Evolutionary conservation across 768 basidiomycete species (phyloP), one percentile per base, ranked within the genome.

Genomic region (Cubamyces sp.): DNA sequence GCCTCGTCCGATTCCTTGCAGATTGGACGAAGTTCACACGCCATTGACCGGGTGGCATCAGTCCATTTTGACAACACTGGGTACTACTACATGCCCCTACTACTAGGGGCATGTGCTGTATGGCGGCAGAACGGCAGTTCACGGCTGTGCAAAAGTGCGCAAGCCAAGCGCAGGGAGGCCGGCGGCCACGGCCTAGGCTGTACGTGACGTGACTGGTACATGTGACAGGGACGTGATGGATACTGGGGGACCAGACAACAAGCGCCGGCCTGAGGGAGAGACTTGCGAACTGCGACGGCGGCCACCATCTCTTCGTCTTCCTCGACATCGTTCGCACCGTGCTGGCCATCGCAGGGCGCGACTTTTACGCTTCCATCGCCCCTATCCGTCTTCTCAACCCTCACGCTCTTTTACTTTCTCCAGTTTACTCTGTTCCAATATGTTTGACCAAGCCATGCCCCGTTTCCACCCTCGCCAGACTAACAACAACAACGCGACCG

Each of bases 341-440:
- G 71, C 71, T 73, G 71, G 70, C 67, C 70, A 71, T 70, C 64
- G 66, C 67, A 68, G 67, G 69, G 65, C 68, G 66, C 67, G 61
- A 51, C 56, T 55, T 63, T 56, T 40, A 53, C 34, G 45, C 45
- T 57, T 50, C 34, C 23, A 34, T 28, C 21, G 18, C 62, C 37
- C 47, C 42, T 40, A 54, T n/a, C 41, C 45, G 45, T 47, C 48
- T 48, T 56, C 58, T 30, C 47, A 65, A 66, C 63, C 66, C 68
- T 37, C 68, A 69, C 70, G 64, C 70, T 72, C 71, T 53, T 68
- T 66, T 61, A 60, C 37, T 61, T 51, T 61, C 54, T 51, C 34
- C 48, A 52, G 28, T 49, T 50, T 51, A 43, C 45, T 63, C 41
- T 41, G 34, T 50, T 37, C 34, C 19, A 25, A 11, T 55, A 62